Evolutionary conservation across 352 stramenopile genomes (phyloP), one percentile per base, ranked within the genome.

Genomic region (Globisporangium spinosum): DNA sequence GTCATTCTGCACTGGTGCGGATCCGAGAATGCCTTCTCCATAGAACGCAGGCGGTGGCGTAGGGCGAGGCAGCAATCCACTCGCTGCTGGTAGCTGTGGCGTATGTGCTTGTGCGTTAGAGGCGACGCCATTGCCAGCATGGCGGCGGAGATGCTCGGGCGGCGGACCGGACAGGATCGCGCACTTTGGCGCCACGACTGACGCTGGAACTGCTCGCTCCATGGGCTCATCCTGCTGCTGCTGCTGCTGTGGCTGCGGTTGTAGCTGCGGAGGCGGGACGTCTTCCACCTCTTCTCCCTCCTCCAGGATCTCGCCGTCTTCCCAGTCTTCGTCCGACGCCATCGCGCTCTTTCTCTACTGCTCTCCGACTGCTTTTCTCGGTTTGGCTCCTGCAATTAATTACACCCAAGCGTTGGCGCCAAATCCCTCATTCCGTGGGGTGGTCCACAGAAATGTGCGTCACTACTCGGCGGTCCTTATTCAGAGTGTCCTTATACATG

Each of bases 241-340:
- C 69, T 68, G 0, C 29, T 68, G 64, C 73, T 77, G 25, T 56
- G 62, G 32, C 4, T 38, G 32, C 8, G 32, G 1, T 7, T 38
- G 38, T 17, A 32, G 29, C 4, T 32, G 29, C 29, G 29, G 29
- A 32, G 54, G 32, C 8, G 68, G 5, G 2, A 47, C 13, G 29
- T 63, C 58, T 63, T 76, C 63, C 20, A 66, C 58, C 64, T 87
- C 81, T 56, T 89, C 75, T 62, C 80, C 82, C 65, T 89, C 83
- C 69, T 92, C 82, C 22, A 89, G 68, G 63, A 92, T 88, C 73
- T 92, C 83, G 62, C 83, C 83, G 38, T 92, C 83, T 77, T 92
- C 83, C 66, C 82, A 89, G 57, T 89, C 79, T 34, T 70, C 68
- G 38, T 82, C 74, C 15, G 58, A 75, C 58, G 67, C 69, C 67